Evolutionary conservation across 2,329 filamentous ascomycete species (phyloP).

Genomic region (Chrysoporthe cubensis): DNA sequence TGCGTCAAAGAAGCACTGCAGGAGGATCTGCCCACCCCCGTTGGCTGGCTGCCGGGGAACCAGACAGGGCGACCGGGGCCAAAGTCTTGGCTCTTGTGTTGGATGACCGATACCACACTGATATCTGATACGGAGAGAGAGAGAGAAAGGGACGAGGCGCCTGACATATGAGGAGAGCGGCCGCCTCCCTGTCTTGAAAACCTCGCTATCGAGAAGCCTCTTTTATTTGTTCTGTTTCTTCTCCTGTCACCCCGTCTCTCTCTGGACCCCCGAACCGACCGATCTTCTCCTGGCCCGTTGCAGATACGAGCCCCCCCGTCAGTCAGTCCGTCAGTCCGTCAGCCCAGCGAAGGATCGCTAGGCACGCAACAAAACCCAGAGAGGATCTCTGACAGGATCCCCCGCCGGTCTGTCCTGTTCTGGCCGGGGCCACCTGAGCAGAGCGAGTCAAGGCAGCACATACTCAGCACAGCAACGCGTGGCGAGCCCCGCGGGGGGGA

Average conservation of each 20-base stretch:
- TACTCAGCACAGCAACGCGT: too few relatives aligned
- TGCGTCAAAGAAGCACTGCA: slow-evolving; percentile 10
- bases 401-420: too few relatives aligned
- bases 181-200: slow-evolving; percentile 19
- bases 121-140: slow-evolving; percentile 28
- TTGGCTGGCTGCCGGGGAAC: slow-evolving; percentile 21
- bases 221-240: neutral
- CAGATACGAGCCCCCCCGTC: neutral
- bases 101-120: slow-evolving; percentile 17
- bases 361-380: too few relatives aligned
- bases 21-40: slow-evolving; percentile 13
- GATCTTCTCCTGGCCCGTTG: neutral
- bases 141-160: neutral
- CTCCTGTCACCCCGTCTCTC: too few relatives aligned
- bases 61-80: slow-evolving; percentile 14
- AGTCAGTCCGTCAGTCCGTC: too few relatives aligned
- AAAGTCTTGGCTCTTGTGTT: slow-evolving; percentile 26
- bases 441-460: too few relatives aligned
- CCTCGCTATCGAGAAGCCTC: neutral
- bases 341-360: neutral
- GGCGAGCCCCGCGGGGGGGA: too few relatives aligned
- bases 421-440: too few relatives aligned
- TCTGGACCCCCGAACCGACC: too few relatives aligned
- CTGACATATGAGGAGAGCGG: slow-evolving; percentile 24
- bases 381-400: too few relatives aligned